Percentiles rank a stretch among this genome's conserved stretches.
Evolutionary conservation across 1,284 basidiomycete species (phyloP).

Genomic region (Athelia psychrophila): DNA sequence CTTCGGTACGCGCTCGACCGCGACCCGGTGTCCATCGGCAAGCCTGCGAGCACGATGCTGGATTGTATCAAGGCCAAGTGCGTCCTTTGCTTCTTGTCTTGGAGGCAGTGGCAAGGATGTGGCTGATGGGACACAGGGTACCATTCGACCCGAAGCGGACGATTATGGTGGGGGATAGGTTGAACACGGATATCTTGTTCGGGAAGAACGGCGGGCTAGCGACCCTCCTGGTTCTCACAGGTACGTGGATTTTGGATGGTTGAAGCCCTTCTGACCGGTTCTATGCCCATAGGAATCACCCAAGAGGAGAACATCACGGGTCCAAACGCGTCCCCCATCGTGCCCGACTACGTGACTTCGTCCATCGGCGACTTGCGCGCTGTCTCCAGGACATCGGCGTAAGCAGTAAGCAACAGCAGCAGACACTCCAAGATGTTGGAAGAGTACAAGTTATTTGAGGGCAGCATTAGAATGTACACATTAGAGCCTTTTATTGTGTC

Average conservation of each 20-base stretch:
- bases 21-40: slow-evolving; percentile 83
- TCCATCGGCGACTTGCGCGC: slow-evolving; percentile 74
- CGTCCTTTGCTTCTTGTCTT: slow-evolving; percentile 24
- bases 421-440: no score
- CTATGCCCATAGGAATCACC: slow-evolving; percentile 59
- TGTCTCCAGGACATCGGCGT: slow-evolving; percentile 17
- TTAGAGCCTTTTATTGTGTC: slow-evolving; percentile 7
- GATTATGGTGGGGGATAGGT: slow-evolving; percentile 94
- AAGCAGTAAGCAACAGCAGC: no score
- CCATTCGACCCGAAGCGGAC: slow-evolving; percentile 82
- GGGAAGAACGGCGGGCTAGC: slow-evolving; percentile 83
- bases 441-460: not conserved
- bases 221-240: slow-evolving; percentile 93
- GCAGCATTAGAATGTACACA: not conserved
- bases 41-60: slow-evolving; percentile 90
- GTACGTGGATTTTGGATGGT: slow-evolving; percentile 34
- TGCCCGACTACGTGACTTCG: slow-evolving; percentile 80
- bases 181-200: slow-evolving; percentile 94
- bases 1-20: slow-evolving; percentile 73
- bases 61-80: slow-evolving; percentile 96
- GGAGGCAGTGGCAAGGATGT: not conserved
- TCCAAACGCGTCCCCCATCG: slow-evolving; percentile 62
- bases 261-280: slow-evolving; percentile 6
- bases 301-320: slow-evolving; percentile 69
- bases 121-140: slow-evolving; percentile 49